phyloP scores from a whole-genome alignment of 495 filamentous ascomycete genomes.

The Aspergillus heteromorphus region DNA sequence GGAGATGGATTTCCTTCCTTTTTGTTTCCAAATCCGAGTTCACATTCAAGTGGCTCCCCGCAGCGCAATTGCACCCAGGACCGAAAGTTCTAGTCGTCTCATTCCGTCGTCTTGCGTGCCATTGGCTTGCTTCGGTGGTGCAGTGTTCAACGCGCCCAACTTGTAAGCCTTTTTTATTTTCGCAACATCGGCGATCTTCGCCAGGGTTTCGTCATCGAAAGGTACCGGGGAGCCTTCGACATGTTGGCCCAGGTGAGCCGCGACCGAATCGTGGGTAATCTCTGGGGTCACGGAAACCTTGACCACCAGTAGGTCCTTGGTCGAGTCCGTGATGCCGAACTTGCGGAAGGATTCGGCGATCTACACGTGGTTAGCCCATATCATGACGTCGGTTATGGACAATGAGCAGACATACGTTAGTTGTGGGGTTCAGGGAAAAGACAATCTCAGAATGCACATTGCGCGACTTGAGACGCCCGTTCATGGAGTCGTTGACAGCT shows the following conservation, averaged over 20 bases:
- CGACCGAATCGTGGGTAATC: constrained; percentile 49
- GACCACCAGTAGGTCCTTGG: constrained; percentile 64
- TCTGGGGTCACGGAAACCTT: constrained; percentile 55
- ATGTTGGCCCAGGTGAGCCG: constrained; percentile 54
- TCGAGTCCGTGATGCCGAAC: constrained; percentile 72
- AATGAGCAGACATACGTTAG: constrained; percentile 58
- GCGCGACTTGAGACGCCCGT: constrained; percentile 61
- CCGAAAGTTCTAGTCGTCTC: constrained; percentile 53
- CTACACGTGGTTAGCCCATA: constrained; percentile 41
- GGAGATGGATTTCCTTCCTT: not conserved
- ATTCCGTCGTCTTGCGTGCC: constrained; percentile 26
- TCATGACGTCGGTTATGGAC: not conserved
- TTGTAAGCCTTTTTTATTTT: constrained; percentile 83
- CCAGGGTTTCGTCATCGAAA: constrained; percentile 60
- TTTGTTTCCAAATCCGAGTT: not conserved
- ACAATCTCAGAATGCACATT: constrained; percentile 96
- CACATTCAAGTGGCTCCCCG: constrained; percentile 42
- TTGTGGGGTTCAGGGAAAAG: constrained; percentile 71
- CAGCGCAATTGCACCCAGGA: constrained; percentile 70
- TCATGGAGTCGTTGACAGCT: constrained; percentile 62
- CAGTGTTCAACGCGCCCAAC: constrained; percentile 50
- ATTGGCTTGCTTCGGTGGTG: constrained; percentile 20
- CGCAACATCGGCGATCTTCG: constrained; percentile 53
- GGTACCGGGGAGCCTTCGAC: constrained; percentile 58
- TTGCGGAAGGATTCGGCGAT: constrained; percentile 86